Conservation (phyloP, 176 grass and related monocot species). For the Ensete glaucum region DNA sequence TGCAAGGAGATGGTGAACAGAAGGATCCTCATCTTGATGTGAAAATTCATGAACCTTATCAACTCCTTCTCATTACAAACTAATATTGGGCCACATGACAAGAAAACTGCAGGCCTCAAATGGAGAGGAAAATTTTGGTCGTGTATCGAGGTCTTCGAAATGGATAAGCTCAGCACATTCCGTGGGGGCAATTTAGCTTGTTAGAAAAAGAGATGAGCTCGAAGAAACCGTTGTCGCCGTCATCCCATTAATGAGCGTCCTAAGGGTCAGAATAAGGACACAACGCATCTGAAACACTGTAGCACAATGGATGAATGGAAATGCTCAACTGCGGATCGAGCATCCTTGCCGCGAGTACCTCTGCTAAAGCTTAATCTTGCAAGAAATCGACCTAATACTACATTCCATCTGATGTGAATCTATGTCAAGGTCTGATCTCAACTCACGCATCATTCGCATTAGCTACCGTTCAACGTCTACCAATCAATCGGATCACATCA, state of each 20-base stretch:
- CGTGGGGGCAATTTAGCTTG: too few species aligned
- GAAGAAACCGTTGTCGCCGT: too few species aligned
- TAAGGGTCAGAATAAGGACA: too few species aligned
- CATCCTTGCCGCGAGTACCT: too few species aligned
- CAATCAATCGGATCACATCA: background rate
- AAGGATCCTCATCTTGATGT: background rate
- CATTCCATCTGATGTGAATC: background rate
- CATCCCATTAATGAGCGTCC: too few species aligned
- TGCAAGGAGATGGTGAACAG: background rate
- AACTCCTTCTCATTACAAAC: background rate
- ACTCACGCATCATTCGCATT: background rate
- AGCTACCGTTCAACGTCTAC: background rate
- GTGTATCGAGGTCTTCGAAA: too few species aligned
- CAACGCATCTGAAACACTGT: too few species aligned
- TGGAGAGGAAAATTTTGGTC: background rate
- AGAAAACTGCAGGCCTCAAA: background rate
- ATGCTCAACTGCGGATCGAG: too few species aligned
- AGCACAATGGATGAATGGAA: too few species aligned
- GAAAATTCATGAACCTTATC: background rate
- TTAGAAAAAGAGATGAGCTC: too few species aligned
- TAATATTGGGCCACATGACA: background rate
- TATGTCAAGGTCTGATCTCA: background rate
- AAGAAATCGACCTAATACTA: background rate
- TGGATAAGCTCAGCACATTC: too few species aligned
- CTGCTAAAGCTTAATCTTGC: background rate